Evolutionary conservation across 495 filamentous ascomycete genomes (phyloP).

Genomic region (Penicillium bovifimosum): DNA sequence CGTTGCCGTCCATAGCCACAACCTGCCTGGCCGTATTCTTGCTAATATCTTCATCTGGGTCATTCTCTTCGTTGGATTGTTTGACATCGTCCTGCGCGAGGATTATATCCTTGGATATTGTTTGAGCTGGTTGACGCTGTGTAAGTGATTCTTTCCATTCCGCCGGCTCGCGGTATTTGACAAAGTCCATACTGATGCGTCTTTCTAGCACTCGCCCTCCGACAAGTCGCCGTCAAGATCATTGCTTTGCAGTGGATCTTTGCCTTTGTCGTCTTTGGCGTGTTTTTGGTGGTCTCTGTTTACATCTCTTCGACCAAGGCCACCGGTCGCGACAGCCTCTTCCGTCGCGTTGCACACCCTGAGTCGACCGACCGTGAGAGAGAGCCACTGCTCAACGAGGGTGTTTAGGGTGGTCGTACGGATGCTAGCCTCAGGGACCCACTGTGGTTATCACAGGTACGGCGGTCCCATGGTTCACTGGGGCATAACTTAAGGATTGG

Average conservation of each 20-base stretch:
- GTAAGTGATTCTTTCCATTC: constrained; percentile 31
- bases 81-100: constrained; percentile 63
- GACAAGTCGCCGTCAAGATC: constrained; percentile 63
- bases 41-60: constrained; percentile 86
- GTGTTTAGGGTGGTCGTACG: constrained; percentile 1
- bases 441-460: not conserved
- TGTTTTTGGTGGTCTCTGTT: constrained; percentile 61
- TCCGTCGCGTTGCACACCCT: constrained; percentile 33
- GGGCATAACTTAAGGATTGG: not conserved
- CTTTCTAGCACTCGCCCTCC: constrained; percentile 59
- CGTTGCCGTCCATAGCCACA: constrained; percentile 58
- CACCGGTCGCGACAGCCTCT: constrained; percentile 47
- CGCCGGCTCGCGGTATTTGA: not conserved
- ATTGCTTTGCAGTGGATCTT: constrained; percentile 88
- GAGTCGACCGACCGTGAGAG: constrained; percentile 37
- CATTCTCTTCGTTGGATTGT: constrained; percentile 64
- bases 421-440: not conserved
- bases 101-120: constrained; percentile 82
- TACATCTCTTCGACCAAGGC: constrained; percentile 60
- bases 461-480: not conserved
- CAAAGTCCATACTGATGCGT: not conserved
- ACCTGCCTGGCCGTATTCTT: constrained; percentile 62
- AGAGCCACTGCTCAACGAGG: constrained; percentile 38
- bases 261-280: constrained; percentile 72
- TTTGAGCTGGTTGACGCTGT: constrained; percentile 64